A percentile compares a stretch with the other conserved stretches of the same genome.
phyloP scores from a whole-genome alignment of 768 basidiomycete genomes.

The Phaeolepiota aurea region DNA sequence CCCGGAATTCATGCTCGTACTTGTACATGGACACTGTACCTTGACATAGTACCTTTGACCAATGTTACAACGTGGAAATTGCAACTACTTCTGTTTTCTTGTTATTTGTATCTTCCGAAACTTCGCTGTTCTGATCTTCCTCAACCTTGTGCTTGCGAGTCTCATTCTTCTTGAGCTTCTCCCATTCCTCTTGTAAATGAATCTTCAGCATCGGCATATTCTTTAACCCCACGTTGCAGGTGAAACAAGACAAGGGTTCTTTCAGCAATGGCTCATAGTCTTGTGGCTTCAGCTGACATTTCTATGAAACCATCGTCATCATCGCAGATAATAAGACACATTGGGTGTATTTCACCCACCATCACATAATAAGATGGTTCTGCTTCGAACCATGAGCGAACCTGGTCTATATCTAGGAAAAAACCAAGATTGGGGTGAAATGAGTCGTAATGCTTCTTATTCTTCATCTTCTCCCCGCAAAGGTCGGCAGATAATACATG shows the following conservation, averaged over 20 bases:
- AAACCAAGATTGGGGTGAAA: conserved; percentile 82
- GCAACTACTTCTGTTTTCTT: no score
- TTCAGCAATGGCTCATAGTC: conserved; percentile 64
- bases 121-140: no score
- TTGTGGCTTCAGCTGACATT: conserved; percentile 38
- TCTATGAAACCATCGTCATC: conserved; percentile 25
- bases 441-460: conserved; percentile 87
- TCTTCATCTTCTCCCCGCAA: conserved; percentile 61
- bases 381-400: conserved; percentile 76
- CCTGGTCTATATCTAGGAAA: conserved; percentile 70
- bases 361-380: conserved; percentile 43
- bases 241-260: conserved; percentile 59
- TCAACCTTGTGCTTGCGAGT: conserved; percentile 35
- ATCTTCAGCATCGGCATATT: conserved; percentile 70
- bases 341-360: conserved; percentile 24
- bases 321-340: conserved; percentile 2
- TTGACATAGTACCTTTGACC: no score
- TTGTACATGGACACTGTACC: no score
- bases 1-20: no score
- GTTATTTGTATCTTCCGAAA: no score
- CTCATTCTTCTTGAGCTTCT: conserved; percentile 32
- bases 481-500: conserved; percentile 83
- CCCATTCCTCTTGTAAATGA: conserved; percentile 74
- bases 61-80: no score
- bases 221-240: conserved; percentile 51